These are phyloP conservation scores for Dactylorhiza incarnata DNA, from an alignment of 106 monocot genomes.

Conservation along the genomic window DNA sequence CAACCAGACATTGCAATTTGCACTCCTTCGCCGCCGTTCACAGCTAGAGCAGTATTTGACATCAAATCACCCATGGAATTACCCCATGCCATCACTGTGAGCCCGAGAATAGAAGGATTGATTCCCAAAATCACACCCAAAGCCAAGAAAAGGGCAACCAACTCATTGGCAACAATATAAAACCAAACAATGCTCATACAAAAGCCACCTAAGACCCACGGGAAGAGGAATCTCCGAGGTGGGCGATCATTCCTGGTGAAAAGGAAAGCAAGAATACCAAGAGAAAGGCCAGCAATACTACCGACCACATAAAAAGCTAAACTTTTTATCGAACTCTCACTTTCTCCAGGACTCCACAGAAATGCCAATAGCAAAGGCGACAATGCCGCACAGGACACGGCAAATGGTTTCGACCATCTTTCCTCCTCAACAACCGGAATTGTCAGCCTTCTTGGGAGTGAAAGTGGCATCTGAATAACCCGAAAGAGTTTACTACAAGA, in stretches of 20 bases:
- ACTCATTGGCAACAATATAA: constrained; percentile 83
- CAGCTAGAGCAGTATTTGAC: constrained; percentile 79
- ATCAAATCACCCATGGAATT: constrained; percentile 99
- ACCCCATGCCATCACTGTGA: constrained; percentile 96
- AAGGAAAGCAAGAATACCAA: constrained; percentile 44
- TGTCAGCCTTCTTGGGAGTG: constrained; percentile 70
- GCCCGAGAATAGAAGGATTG: constrained; percentile 79
- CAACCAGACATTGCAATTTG: constrained; percentile 99
- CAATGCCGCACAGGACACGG: constrained; percentile 46
- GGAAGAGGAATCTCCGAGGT: constrained; percentile 66
- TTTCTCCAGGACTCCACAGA: constrained; percentile 35
- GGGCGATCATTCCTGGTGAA: constrained; percentile 54
- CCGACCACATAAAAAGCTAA: constrained; percentile 31
- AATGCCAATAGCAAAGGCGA: constrained; percentile 75
- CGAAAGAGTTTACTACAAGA: constrained; percentile 40
- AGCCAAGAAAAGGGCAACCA: constrained; percentile 77
- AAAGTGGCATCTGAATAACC: constrained; percentile 65
- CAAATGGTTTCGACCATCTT: constrained; percentile 86
- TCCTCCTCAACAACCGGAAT: constrained; percentile 89
- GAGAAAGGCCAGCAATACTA: constrained; percentile 29
- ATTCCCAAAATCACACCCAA: constrained; percentile 73
- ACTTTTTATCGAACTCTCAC: constrained; percentile 9
- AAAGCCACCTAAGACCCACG: constrained; percentile 96
- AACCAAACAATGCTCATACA: constrained; percentile 91
- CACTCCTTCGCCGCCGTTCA: constrained; percentile 78